Conservation (phyloP, 768 basidiomycete species). For the Trametes cingulata region DNA sequence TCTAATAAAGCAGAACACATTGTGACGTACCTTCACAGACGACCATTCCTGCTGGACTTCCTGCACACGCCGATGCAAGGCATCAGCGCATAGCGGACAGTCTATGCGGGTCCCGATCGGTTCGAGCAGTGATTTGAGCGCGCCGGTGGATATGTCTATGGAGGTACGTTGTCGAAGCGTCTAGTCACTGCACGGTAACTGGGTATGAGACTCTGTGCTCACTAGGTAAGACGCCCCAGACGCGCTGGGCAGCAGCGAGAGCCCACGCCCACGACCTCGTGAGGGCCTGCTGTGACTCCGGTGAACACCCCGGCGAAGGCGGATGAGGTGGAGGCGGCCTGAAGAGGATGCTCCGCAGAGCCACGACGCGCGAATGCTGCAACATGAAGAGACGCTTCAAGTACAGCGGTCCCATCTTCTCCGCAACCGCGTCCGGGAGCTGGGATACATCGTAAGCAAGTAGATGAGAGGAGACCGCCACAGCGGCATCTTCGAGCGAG, state of each 20-base stretch:
- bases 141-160: slow-evolving; percentile 64
- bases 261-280: slow-evolving; percentile 36
- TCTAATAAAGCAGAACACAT: neutral
- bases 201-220: slow-evolving; percentile 5
- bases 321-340: slow-evolving; percentile 29
- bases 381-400: slow-evolving; percentile 43
- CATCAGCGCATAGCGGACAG: slow-evolving; percentile 62
- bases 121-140: slow-evolving; percentile 66
- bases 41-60: slow-evolving; percentile 72
- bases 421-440: slow-evolving; percentile 40
- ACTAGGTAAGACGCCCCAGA: slow-evolving; percentile 32
- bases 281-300: slow-evolving; percentile 25
- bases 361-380: slow-evolving; percentile 37
- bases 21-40: slow-evolving; percentile 60
- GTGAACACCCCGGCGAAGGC: slow-evolving; percentile 23
- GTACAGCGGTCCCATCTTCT: slow-evolving; percentile 43
- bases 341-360: slow-evolving; percentile 34
- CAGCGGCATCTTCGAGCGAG: slow-evolving; percentile 40
- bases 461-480: slow-evolving; percentile 39
- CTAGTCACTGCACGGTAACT: neutral
- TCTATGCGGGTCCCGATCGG: slow-evolving; percentile 63
- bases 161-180: too few relatives aligned
- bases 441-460: slow-evolving; percentile 36
- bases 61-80: slow-evolving; percentile 64
- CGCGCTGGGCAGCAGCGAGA: slow-evolving; percentile 30